phyloP scores from a whole-genome alignment of 495 filamentous ascomycete species.

The Tuber melanosporum region DNA sequence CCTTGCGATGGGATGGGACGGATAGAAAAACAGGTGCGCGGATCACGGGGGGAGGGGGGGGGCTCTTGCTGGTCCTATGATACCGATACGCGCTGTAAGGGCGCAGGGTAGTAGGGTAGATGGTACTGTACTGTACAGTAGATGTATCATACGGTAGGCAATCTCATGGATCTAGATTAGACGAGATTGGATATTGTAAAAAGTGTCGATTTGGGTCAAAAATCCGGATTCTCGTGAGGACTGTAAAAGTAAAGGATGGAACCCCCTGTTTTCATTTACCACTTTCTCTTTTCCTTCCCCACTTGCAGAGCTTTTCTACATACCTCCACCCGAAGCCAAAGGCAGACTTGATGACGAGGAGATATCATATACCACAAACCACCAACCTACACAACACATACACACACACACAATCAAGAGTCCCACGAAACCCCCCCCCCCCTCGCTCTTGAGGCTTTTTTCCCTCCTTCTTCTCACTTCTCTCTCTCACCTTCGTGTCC shows the following conservation, averaged over 20 bases:
- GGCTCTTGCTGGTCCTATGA: neutral
- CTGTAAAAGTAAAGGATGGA: too few species aligned
- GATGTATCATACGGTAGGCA: neutral
- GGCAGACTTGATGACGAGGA: neutral
- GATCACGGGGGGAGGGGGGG: neutral
- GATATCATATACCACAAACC: neutral
- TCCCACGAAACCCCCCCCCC: neutral
- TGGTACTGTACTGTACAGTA: neutral
- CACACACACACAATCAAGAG: neutral
- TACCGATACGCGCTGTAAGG: neutral
- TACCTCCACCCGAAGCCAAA: neutral
- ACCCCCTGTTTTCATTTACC: too few species aligned
- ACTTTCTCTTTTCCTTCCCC: too few species aligned
- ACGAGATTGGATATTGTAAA: neutral
- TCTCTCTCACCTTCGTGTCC: neutral
- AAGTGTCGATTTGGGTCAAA: neutral
- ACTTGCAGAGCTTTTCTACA: neutral
- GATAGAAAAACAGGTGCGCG: neutral
- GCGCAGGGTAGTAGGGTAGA: neutral
- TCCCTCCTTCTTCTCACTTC: neutral
- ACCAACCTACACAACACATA: neutral
- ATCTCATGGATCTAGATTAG: neutral
- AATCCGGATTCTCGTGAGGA: neutral
- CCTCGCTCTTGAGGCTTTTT: neutral
- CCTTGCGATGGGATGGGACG: neutral